Conservation (phyloP, 2,329 filamentous ascomycete species). For the Trichoderma polysporum region DNA sequence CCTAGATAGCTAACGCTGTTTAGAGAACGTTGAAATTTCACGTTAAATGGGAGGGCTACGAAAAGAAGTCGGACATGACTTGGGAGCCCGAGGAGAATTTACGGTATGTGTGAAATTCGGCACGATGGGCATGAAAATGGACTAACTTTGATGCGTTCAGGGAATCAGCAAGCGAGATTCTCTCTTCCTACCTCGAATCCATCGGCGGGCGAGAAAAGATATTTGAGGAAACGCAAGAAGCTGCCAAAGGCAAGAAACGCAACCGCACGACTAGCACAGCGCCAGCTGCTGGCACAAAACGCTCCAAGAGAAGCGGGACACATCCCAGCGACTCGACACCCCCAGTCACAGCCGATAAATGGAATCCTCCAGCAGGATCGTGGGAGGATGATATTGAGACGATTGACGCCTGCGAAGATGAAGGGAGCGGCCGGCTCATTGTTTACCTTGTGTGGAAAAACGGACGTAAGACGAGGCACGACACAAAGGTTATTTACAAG, state of each 20-base stretch:
- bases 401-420: constrained; percentile 72
- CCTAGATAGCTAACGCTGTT: constrained; percentile 13
- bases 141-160: constrained; percentile 26
- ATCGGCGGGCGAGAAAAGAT: constrained; percentile 64
- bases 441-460: constrained; percentile 75
- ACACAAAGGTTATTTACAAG: constrained; percentile 65
- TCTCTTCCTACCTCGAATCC: constrained; percentile 62
- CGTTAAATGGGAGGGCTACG: constrained; percentile 81
- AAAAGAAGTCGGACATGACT: constrained; percentile 67
- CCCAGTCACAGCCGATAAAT: constrained; percentile 49
- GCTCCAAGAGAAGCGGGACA: constrained; percentile 47
- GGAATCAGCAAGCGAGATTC: constrained; percentile 57
- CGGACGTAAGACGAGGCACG: constrained; percentile 71
- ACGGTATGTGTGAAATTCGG: constrained; percentile 25
- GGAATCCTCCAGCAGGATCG: constrained; percentile 68
- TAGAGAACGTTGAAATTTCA: constrained; percentile 59
- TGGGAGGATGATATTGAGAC: constrained; percentile 74
- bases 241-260: constrained; percentile 57
- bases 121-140: not conserved
- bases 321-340: constrained; percentile 52
- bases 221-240: constrained; percentile 50
- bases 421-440: constrained; percentile 56
- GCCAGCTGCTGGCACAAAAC: constrained; percentile 43
- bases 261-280: constrained; percentile 46
- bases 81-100: constrained; percentile 76